phyloP scores from a whole-genome alignment of 371 early-diverging fungal species.

The Saksenaea oblongispora region DNA sequence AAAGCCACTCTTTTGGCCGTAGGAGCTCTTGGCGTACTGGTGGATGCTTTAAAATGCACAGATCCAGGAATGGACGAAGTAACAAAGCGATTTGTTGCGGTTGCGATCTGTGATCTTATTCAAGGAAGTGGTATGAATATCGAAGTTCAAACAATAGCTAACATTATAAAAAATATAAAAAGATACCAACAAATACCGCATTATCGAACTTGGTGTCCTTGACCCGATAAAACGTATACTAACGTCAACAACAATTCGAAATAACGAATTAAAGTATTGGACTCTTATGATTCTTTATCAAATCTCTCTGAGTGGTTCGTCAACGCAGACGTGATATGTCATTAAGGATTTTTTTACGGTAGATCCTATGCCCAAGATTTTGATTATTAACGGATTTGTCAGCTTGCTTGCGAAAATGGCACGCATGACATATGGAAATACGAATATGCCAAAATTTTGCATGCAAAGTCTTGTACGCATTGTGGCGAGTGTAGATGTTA shows the following conservation, averaged over 20 bases:
- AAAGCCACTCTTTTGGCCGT: constrained; percentile 53
- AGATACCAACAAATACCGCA: constrained; percentile 56
- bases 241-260: constrained; percentile 52
- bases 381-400: constrained; percentile 62
- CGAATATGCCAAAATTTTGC: constrained; percentile 83
- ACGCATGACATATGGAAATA: constrained; percentile 76
- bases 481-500: constrained; percentile 59
- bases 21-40: constrained; percentile 65
- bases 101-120: constrained; percentile 72
- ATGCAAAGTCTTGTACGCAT: constrained; percentile 81
- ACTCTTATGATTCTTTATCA: constrained; percentile 77
- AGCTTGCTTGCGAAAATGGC: constrained; percentile 69
- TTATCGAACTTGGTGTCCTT: constrained; percentile 65
- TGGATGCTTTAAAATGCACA: constrained; percentile 54
- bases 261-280: constrained; percentile 83
- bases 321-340: background rate
- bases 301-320: constrained; percentile 64
- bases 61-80: constrained; percentile 58
- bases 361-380: constrained; percentile 64
- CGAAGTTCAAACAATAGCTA: background rate
- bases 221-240: constrained; percentile 63
- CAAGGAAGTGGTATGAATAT: constrained; percentile 56
- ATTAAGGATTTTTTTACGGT: background rate
- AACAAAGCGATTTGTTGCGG: constrained; percentile 68
- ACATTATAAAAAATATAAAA: background rate